Evolutionary conservation across 148 eudicot genomes (phyloP).

Genomic region (Tetragonia tetragonoides): DNA sequence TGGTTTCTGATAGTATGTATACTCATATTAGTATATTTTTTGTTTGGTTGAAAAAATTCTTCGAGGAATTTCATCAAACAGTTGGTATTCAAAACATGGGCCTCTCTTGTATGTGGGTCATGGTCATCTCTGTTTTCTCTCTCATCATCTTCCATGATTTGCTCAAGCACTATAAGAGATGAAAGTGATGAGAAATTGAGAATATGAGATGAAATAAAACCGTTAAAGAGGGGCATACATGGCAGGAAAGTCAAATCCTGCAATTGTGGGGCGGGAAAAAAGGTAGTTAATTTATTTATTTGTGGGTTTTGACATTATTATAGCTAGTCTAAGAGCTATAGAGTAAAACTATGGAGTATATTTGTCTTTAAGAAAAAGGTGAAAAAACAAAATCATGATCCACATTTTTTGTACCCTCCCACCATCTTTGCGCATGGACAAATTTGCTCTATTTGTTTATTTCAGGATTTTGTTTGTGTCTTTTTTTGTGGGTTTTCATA

Average conservation of each 20-base stretch:
- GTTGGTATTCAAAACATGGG: conserved; percentile 43
- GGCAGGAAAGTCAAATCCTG: conserved; percentile 26
- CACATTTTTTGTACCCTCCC: background rate
- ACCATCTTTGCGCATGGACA: conserved; percentile 7
- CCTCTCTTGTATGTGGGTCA: conserved; percentile 51
- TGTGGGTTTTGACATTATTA: conserved; percentile 35
- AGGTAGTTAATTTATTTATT: conserved; percentile 25
- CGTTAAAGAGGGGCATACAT: conserved; percentile 32
- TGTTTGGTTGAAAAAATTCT: conserved; percentile 24
- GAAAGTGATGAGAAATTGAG: background rate
- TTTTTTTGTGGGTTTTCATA: no score
- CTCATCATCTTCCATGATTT: background rate
- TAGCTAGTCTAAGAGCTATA: background rate
- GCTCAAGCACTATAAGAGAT: background rate
- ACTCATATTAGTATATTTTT: background rate
- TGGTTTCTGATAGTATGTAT: background rate
- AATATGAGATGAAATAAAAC: conserved; percentile 6
- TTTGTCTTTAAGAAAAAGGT: conserved; percentile 28
- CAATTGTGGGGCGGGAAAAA: conserved; percentile 29
- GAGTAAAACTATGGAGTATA: background rate
- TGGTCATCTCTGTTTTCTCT: background rate
- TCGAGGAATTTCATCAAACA: conserved; percentile 52
- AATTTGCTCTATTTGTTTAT: conserved; percentile 13
- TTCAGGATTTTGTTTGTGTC: background rate
- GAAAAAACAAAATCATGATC: conserved; percentile 32